phyloP scores from a whole-genome alignment of 257 asterid species.

The Petrea volubilis region DNA sequence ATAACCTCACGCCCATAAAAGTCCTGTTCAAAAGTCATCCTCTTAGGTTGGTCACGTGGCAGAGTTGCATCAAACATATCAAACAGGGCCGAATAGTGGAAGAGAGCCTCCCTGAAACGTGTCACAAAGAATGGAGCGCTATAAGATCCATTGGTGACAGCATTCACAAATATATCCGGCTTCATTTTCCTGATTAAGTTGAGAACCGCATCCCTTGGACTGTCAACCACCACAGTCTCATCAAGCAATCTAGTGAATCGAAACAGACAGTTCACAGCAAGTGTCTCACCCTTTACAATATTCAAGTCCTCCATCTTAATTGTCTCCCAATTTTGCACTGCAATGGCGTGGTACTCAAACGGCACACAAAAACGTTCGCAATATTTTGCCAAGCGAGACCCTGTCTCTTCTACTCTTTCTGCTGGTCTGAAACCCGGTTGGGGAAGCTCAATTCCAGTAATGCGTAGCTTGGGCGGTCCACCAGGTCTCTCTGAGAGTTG shows the following conservation, averaged over 20 bases:
- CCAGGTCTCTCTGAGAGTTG: conserved; percentile 52
- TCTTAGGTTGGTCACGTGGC: conserved; percentile 64
- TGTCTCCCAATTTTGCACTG: conserved; percentile 72
- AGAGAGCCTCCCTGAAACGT: conserved; percentile 88
- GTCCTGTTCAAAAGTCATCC: conserved; percentile 72
- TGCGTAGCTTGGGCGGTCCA: conserved; percentile 79
- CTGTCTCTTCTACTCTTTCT: conserved; percentile 79
- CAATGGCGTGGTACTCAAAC: conserved; percentile 75
- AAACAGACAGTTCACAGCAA: conserved; percentile 75
- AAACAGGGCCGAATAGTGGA: conserved; percentile 73
- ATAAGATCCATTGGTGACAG: conserved; percentile 59
- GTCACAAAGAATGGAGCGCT: conserved; percentile 85
- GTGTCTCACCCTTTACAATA: conserved; percentile 56
- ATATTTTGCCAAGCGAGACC: conserved; percentile 66
- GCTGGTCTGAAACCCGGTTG: conserved; percentile 87
- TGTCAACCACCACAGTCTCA: conserved; percentile 63
- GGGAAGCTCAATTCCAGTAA: conserved; percentile 80
- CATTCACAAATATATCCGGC: conserved; percentile 65
- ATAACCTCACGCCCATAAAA: conserved; percentile 75
- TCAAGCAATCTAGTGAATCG: conserved; percentile 66
- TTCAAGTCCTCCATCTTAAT: conserved; percentile 70
- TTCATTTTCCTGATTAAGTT: conserved; percentile 61
- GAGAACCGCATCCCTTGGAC: conserved; percentile 77
- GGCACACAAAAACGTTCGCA: conserved; percentile 80
- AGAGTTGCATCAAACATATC: conserved; percentile 83